Evolutionary conservation across 2,329 filamentous ascomycete species (phyloP).

Genomic region (Cladobotryum protrusum): DNA sequence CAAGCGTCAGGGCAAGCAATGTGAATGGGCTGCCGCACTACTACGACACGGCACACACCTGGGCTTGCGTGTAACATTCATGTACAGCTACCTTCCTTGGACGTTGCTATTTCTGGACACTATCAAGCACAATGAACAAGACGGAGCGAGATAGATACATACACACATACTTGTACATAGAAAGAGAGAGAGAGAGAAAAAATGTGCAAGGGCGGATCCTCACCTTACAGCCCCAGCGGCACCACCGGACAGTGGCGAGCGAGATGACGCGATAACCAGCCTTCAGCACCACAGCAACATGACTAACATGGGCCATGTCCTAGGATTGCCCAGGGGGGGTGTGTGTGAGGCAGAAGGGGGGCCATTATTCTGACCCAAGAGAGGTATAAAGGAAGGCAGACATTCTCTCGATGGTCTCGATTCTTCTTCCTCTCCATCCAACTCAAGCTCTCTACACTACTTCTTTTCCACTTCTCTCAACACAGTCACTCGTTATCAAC

Average conservation of each 20-base stretch:
- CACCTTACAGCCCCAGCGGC: not conserved
- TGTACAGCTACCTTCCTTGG: too few relatives aligned
- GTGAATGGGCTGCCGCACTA: too few relatives aligned
- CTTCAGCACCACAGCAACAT: slow-evolving; percentile 7
- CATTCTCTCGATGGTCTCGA: not conserved
- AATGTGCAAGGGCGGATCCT: not conserved
- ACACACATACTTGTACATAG: too few relatives aligned
- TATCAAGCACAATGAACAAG: not conserved
- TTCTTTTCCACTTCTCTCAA: not conserved
- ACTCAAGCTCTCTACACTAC: not conserved
- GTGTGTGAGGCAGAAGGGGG: slow-evolving; percentile 35
- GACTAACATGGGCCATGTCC: slow-evolving; percentile 7
- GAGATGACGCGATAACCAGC: slow-evolving; percentile 13
- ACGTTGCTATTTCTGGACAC: not conserved
- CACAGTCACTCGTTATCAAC: slow-evolving; percentile 6
- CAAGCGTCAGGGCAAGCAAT: too few relatives aligned
- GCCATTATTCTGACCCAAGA: not conserved
- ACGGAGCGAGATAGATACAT: too few relatives aligned
- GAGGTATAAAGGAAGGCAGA: slow-evolving; percentile 12
- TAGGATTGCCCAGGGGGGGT: not conserved
- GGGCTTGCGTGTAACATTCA: too few relatives aligned
- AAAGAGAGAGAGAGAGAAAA: not conserved
- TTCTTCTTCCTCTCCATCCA: not conserved
- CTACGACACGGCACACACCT: too few relatives aligned
- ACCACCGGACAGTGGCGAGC: slow-evolving; percentile 3